phyloP scores from a whole-genome alignment of 2,329 filamentous ascomycete genomes.

The Ophiostoma triangulosporum region DNA sequence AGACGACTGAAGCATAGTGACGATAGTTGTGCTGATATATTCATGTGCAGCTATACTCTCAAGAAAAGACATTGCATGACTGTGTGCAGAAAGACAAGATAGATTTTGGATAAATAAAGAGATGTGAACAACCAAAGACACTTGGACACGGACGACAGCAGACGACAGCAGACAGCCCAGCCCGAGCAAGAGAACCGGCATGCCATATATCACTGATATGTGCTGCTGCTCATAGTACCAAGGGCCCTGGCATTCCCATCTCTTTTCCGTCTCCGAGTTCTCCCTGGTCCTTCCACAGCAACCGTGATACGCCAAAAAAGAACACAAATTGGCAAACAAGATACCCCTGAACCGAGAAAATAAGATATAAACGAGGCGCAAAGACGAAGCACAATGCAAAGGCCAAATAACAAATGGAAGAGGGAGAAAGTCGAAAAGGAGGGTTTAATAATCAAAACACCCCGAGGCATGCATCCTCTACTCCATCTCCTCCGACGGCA shows the following conservation, averaged over 20 bases:
- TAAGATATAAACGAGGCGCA: not conserved
- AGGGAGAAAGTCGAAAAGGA: not conserved
- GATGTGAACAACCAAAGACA: not conserved
- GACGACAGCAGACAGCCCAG: no score
- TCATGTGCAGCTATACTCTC: not conserved
- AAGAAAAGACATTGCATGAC: not conserved
- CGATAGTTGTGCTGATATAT: slow-evolving; percentile 5
- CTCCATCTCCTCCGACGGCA: slow-evolving; percentile 66
- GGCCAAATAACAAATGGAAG: not conserved
- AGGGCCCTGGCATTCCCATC: not conserved
- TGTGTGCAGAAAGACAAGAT: not conserved
- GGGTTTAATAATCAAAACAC: not conserved
- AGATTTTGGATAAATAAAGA: not conserved
- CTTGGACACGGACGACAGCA: not conserved
- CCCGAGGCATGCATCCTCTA: slow-evolving; percentile 17
- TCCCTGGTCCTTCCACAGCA: not conserved
- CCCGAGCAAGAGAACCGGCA: not conserved
- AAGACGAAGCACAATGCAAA: not conserved
- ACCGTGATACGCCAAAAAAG: slow-evolving; percentile 4
- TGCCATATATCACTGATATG: not conserved
- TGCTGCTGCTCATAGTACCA: no score
- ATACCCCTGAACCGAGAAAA: not conserved
- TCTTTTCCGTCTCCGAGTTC: not conserved
- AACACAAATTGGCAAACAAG: not conserved
- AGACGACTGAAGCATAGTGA: not conserved